A percentile compares a stretch with the other conserved stretches of the same genome.
These are phyloP conservation scores for Debaryomyces psychrophilus DNA, from an alignment of 1,139 yeast genomes.

Conservation along the genomic window DNA sequence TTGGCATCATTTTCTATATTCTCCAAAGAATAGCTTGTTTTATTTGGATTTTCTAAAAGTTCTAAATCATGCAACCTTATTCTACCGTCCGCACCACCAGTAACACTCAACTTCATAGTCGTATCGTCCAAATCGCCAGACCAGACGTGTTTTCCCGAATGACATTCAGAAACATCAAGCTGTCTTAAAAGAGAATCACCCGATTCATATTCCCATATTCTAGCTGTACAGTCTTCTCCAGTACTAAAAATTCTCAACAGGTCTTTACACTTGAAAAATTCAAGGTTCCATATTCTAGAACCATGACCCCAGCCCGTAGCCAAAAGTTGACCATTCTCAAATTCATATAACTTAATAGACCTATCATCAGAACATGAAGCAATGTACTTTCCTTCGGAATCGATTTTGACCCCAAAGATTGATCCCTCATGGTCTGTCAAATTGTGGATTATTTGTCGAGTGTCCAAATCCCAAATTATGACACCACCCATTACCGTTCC, in stretches of 20 bases:
- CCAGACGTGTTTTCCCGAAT: constrained; percentile 89
- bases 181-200: constrained; percentile 28
- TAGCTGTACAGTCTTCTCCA: constrained; percentile 89
- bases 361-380: constrained; percentile 93
- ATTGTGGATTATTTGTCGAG: constrained; percentile 51
- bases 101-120: constrained; percentile 53
- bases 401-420: constrained; percentile 77
- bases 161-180: constrained; percentile 54
- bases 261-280: constrained; percentile 48
- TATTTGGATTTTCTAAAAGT: constrained; percentile 14
- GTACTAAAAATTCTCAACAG: constrained; percentile 58
- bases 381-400: constrained; percentile 55
- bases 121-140: constrained; percentile 61
- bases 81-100: constrained; percentile 92
- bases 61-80: constrained; percentile 62
- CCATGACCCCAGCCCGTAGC: constrained; percentile 97
- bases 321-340: constrained; percentile 54
- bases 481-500: constrained; percentile 95
- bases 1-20: constrained; percentile 33
- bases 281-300: constrained; percentile 87
- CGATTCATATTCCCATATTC: constrained; percentile 64
- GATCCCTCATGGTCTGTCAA: constrained; percentile 86
- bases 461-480: constrained; percentile 67
- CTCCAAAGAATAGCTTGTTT: constrained; percentile 30
- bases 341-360: constrained; percentile 76